These are phyloP conservation scores for Phragmites australis DNA, from an alignment of 176 grass and related monocot species.

Conservation along the genomic window DNA sequence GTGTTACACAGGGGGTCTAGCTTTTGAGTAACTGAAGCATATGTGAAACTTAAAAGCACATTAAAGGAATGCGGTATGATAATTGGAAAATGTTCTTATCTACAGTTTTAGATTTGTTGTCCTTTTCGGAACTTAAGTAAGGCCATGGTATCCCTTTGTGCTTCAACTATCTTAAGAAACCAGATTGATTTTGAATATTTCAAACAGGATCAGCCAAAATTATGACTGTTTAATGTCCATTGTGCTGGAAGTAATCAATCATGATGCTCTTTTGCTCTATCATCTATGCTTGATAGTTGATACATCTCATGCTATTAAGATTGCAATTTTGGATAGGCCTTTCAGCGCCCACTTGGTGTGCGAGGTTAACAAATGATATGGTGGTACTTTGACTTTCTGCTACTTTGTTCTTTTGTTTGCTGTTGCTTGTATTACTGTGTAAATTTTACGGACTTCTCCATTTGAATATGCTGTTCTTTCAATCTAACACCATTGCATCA, in stretches of 20 bases:
- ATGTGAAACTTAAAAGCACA: not conserved
- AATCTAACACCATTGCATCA: not conserved
- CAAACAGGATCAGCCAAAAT: not conserved
- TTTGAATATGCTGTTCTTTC: not conserved
- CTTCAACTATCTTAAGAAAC: not conserved
- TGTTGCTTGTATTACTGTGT: not conserved
- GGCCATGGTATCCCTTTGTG: not conserved
- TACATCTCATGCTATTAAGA: not conserved
- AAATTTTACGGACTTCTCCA: constrained; percentile 9
- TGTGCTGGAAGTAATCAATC: not conserved
- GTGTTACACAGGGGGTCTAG: not conserved
- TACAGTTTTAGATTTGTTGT: not conserved
- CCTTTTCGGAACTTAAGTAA: not conserved
- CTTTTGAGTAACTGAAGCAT: not conserved
- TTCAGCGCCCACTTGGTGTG: not conserved
- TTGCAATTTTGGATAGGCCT: not conserved
- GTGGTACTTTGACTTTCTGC: not conserved
- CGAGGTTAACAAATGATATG: not conserved
- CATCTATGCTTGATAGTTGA: not conserved
- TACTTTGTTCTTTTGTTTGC: not conserved
- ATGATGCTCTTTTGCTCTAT: not conserved
- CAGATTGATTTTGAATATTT: not conserved
- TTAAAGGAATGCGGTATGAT: not conserved
- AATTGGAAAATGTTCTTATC: not conserved
- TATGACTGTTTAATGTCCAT: not conserved